Base-by-base conservation (phyloP, 768 basidiomycete species). In the Pleurotus ostreatus region DNA sequence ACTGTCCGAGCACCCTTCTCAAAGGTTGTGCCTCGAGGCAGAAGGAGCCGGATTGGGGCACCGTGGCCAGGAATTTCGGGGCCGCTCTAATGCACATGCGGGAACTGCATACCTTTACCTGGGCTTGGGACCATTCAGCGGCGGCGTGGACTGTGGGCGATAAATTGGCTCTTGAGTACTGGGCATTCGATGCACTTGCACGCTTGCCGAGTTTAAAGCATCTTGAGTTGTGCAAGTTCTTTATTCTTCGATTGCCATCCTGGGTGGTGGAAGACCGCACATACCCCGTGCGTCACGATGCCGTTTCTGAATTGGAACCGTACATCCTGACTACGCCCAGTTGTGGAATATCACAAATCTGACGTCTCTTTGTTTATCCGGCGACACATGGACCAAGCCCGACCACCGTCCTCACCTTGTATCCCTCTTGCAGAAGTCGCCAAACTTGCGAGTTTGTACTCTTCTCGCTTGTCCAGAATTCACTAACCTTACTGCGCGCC, bases 81-180 rank as follows among this genome's bases (percentile, higher is more conserved):
- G 63, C 57, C 43, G 77, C 78, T 3, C 63, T 82, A 7, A 57
- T 66, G 18, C 67, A 78, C 58, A 79, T 80, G 78, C 61, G 63
- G 11, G 64, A 66, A 12, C 67, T 82, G 26, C 65, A 66, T 25
- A 67, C 68, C 7, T 79, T 82, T 59, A 74, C 70, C 11, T 82
- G 80, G 80, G 65, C 70, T 5, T 74, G 70, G 65, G 69, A 66
- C 43, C 64, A 61, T 22, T 60, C 59, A 40, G 41, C 58, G 34
- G 57, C 62, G 12, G 59, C 65, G 15, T 34, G 30, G 30, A 62
- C 64, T 16, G 71, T 73, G 15, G 71, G 71, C 11, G 62, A 69
- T 22, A 65, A 71, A 47, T 63, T 71, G 1, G 43, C 38, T 5
- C 73, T 76, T 44, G 80, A 80, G 63, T 71, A 76, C 37, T 62